Evolutionary conservation across 225 moss, liverwort and hornwort genomes (phyloP), one percentile per base, ranked within the genome.

Genomic region (Asterella californica): DNA sequence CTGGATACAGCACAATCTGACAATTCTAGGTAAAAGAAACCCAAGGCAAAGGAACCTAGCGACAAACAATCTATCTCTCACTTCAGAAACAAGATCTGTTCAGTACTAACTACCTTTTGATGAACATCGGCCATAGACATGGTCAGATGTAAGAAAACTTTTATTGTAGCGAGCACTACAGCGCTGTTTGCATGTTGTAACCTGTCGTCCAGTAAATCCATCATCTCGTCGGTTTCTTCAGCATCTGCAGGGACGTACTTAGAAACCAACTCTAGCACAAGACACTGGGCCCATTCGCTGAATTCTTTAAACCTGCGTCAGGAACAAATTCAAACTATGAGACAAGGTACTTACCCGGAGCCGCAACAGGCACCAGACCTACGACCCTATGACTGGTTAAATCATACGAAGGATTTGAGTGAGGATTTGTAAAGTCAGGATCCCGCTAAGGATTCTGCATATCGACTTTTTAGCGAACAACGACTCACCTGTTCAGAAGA

Each of bases 121-220:
- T 97, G 97, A 47, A 91, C 88, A 37, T 94, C 93, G 76, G 94
- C 90, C 94, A 94, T 94, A 55, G 97, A 88, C 89, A 97, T 91
- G 46, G 93, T 97, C 59, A 94, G 84, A 82, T 97, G 91, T 78
- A 97, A 86, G 61, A 97, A 97, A 54, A 97, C 97, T 89, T 97
- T 97, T 80, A 97, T 97, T 50, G 94, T 88, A 37, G 97, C 97
- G 77, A 97, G 82, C 15, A 97, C 97, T 45, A 97, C 94, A 86
- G 97, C 97, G 65, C 97, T 94, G 77, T 97, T 97, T 79, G 97
- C 93, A 74, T 97, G 97, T 83, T 97, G 97, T 76, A 97, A 84
- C 82, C 97, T 87, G 85, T 97, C 97, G 83, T 97, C 97, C 63
- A 97, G 92, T 76, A 94, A 83, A 87, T 97, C 89, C 97, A 97